Base-by-base conservation (phyloP, 2,329 filamentous ascomycete genomes). In the Pestalotiopsis sp. region DNA sequence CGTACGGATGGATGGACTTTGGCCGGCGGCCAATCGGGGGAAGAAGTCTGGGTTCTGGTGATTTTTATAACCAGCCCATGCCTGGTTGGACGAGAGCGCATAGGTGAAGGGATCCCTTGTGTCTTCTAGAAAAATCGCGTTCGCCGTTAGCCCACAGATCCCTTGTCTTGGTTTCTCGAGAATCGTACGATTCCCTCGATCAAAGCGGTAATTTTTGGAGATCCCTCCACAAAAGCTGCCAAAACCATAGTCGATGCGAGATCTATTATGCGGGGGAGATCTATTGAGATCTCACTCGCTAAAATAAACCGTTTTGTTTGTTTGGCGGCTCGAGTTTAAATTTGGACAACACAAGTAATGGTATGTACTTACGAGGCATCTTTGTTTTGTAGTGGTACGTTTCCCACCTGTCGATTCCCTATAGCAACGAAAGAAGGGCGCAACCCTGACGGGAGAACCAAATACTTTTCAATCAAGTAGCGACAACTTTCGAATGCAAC, bases 21-120 rank as follows among this genome's bases (percentile, higher is more conserved):
- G 93, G 71, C 91, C 91, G 70, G 84, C 83, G 36, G 91, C 89
- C 65, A 93, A 85, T 69, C 85, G 88, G 61, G 87, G 83, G 82
- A 95, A 94, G 82, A 93, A 91, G 17, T 89, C 84, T 1, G 93
- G 92, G 72, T 94, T 89, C 74, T 90, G 85, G 71, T 89, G 84
- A 64, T 85, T 80, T 72, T 90, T 90, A 74, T 90, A 88, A 69
- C 86, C 83, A 49, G 91, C 90, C 91, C 92, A 95, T 72, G 89
- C 85, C 72, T 89, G 87, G 83, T 94, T 94, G 74, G 87, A 89
- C 80, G 86, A 86, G 74, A 94, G 80, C 70, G 90, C 89, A 75
- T 87, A 86, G 73, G 86, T 82, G 75, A 91, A 90, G 70, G 84
- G 82, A 80, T 91, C 89, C 83, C 84, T 82, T 83, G 76, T 56